phyloP scores from a whole-genome alignment of 2,329 filamentous ascomycete species.

The Paecilomyces niveus region DNA sequence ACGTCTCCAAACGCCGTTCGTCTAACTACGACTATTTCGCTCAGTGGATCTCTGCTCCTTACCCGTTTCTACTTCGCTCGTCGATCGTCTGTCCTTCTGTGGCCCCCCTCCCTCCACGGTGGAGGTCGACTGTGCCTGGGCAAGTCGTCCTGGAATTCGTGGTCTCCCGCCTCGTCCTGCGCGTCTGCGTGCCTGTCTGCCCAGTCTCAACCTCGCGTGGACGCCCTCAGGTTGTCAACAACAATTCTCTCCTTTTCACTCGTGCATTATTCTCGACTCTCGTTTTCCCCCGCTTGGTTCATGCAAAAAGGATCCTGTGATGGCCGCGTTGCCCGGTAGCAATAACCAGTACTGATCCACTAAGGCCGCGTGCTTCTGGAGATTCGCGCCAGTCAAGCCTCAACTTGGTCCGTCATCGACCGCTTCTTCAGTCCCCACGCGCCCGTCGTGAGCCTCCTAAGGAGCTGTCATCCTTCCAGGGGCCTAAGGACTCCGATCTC shows the following conservation, averaged over 20 bases:
- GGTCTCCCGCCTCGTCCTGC: background rate
- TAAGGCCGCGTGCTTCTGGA: slow-evolving; percentile 2
- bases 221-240: slow-evolving; percentile 1
- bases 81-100: background rate
- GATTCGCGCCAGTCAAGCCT: slow-evolving; percentile 10
- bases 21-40: slow-evolving; percentile 8
- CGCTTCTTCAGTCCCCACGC: slow-evolving; percentile 21
- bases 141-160: background rate
- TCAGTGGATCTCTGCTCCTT: slow-evolving; percentile 11
- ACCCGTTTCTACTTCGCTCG: slow-evolving; percentile 8
- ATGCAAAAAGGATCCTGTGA: background rate
- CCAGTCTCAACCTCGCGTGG: slow-evolving; percentile 1
- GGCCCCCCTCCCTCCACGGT: background rate
- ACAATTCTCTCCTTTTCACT: background rate
- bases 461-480: slow-evolving; percentile 8
- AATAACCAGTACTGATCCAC: background rate
- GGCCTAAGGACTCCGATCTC: slow-evolving; percentile 12
- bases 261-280: background rate
- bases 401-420: slow-evolving; percentile 14
- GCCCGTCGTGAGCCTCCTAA: slow-evolving; percentile 16
- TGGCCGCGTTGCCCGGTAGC: background rate
- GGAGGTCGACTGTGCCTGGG: background rate
- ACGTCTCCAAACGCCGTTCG: background rate
- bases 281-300: background rate
- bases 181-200: slow-evolving; percentile 4